A percentile compares a stretch with the other conserved stretches of the same genome.
phyloP scores from a whole-genome alignment of 2,329 filamentous ascomycete species.

The Aplosporella prunicola region DNA sequence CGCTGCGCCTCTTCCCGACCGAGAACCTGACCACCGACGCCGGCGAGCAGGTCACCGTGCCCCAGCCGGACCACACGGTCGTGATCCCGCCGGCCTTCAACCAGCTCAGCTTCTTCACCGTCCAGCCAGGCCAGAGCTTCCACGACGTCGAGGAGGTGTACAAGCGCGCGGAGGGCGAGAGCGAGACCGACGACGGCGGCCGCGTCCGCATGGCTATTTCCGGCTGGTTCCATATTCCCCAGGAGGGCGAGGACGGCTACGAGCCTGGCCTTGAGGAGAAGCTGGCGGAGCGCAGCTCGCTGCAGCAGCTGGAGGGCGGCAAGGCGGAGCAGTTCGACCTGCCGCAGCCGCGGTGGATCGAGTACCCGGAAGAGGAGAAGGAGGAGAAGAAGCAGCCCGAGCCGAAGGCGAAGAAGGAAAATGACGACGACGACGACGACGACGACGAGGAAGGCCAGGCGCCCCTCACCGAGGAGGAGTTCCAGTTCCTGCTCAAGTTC shows the following conservation, averaged over 20 bases:
- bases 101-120: conserved; percentile 95
- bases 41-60: conserved; percentile 68
- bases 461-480: conserved; percentile 64
- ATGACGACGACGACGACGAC: conserved; percentile 18
- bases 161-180: conserved; percentile 49
- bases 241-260: conserved; percentile 86
- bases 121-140: conserved; percentile 97
- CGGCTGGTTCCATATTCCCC: conserved; percentile 98
- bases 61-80: conserved; percentile 66
- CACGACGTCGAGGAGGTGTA: conserved; percentile 99
- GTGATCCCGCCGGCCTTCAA: conserved; percentile 93
- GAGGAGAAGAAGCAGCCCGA: conserved; percentile 14
- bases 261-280: conserved; percentile 81
- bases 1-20: conserved; percentile 75
- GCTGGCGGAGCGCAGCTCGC: conserved; percentile 77
- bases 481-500: conserved; percentile 85
- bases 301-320: conserved; percentile 78
- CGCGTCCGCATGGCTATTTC: conserved; percentile 94
- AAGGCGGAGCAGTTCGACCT: conserved; percentile 83
- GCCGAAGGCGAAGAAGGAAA: conserved; percentile 41
- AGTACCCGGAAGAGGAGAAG: conserved; percentile 25
- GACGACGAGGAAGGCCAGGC: conserved; percentile 43
- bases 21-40: conserved; percentile 54
- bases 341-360: conserved; percentile 54
- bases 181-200: conserved; percentile 58